phyloP scores from a whole-genome alignment of 2,329 filamentous ascomycete species.

The Rasamsonia emersonii region DNA sequence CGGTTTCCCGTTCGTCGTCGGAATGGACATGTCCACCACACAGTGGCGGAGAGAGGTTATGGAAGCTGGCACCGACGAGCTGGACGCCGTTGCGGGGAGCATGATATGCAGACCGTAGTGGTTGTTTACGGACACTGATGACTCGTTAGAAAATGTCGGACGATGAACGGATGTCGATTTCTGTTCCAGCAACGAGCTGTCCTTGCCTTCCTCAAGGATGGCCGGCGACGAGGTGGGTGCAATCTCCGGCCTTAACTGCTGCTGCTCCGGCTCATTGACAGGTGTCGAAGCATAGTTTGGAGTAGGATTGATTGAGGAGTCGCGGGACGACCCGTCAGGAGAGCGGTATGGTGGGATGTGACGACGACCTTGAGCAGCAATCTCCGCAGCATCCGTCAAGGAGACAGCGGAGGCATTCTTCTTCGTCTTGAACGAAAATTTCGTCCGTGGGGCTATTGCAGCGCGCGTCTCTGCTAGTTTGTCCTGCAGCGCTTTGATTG shows the following conservation, averaged over 20 bases:
- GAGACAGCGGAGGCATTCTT: slow-evolving; percentile 49
- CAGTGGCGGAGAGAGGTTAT: slow-evolving; percentile 62
- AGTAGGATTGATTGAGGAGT: slow-evolving; percentile 28
- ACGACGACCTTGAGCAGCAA: slow-evolving; percentile 42
- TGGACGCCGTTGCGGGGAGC: slow-evolving; percentile 61
- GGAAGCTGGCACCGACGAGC: slow-evolving; percentile 64
- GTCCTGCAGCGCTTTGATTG: slow-evolving; percentile 72
- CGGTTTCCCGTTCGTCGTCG: slow-evolving; percentile 47
- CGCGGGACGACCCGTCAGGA: slow-evolving; percentile 32
- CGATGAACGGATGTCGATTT: slow-evolving; percentile 30
- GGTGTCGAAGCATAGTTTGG: slow-evolving; percentile 29
- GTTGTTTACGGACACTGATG: slow-evolving; percentile 55
- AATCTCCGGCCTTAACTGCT: slow-evolving; percentile 26
- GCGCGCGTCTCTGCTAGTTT: slow-evolving; percentile 64
- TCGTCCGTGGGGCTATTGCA: slow-evolving; percentile 62
- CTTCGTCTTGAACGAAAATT: slow-evolving; percentile 71
- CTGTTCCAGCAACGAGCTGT: slow-evolving; percentile 10
- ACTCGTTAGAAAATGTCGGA: slow-evolving; percentile 55
- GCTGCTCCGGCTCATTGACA: slow-evolving; percentile 26
- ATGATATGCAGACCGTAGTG: slow-evolving; percentile 66
- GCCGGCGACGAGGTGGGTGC: slow-evolving; percentile 27
- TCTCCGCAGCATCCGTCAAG: slow-evolving; percentile 47
- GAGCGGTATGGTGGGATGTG: slow-evolving; percentile 35
- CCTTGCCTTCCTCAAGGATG: slow-evolving; percentile 13
- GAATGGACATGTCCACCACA: slow-evolving; percentile 71